Base-by-base conservation (phyloP, 305 asterid genomes). In the Fraxinus paxiana region DNA sequence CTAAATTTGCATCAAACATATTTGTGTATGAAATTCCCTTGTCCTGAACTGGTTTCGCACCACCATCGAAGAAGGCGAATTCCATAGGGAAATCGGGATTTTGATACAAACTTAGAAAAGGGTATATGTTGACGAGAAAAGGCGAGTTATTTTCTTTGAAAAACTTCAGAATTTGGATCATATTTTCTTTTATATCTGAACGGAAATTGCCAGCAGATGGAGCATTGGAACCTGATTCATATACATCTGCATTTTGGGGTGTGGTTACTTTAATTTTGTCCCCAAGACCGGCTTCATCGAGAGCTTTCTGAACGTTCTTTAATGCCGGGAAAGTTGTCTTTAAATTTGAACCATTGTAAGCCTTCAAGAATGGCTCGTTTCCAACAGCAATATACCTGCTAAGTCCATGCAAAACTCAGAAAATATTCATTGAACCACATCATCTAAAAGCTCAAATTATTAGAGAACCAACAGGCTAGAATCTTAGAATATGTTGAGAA, bases 211-310 rank as follows among this genome's bases (percentile, higher is more conserved):
- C 97, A 0, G 82, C 84, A 6, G 97, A 92, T 5, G 97, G 97
- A 30, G 87, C 87, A 0, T 0, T 20, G 9, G 76, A 2, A 31
- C 88, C 89, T 0, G 93, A 88, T 26, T 83, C 91, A 73, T 93
- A 93, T 6, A 93, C 94, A 38, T 93, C 97, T n/a, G 88, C 93
- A 37, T 93, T 93, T 56, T 91, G 97, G 0, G 97, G 97, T 85
- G 87, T 89, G 3, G 95, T 89, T 4, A 89, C 94, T 83, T 93
- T 93, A 84, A 93, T 85, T 67, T 86, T 86, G 80, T 83, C 90
- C 18, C 92, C 92, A 15, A 86, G 15, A 4, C 96, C 95, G 33
- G 87, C 91, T 4, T 84, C 89, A 78, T 89, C 79, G 1, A 92
- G 81, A 15, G 97, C 97, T 30, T 81, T 87, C 72, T 93, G 97